Evolutionary conservation across 2,329 filamentous ascomycete species (phyloP), one percentile per base, ranked within the genome.

Genomic region (Penicillium sp.): DNA sequence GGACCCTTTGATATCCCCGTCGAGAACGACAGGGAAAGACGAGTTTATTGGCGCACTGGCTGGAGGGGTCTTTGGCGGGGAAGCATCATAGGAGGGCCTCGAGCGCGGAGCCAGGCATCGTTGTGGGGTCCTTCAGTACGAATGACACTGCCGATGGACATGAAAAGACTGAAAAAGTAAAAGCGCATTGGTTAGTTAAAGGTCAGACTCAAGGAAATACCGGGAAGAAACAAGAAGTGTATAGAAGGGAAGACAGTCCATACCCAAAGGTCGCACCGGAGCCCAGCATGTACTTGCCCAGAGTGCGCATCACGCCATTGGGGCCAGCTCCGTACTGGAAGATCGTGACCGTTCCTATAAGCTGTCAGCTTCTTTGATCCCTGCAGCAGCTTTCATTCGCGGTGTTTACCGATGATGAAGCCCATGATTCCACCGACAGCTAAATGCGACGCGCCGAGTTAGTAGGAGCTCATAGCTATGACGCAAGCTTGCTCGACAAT

Each of bases 101-200:
- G 85, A 45, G 89, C 85, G 70, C 84, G 83, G 62, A 84, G 82
- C 76, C 92, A 96, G 51, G 89, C 84, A 53, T 87, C 79, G 64
- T 89, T 86, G 33, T 88, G 85, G 39, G 90, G 89, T 59, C 89
- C 85, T 64, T 99, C 94, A 54, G 90, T 92, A 69, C 94, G 88
- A 67, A 99, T 96, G 40, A 95, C 92, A 64, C 90, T 96, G 63
- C 94, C 94, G 63, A 99, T 96, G 51, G 90, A 92, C 94, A 99
- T 99, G 81, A 99, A 99, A 78, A 97, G 96, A 48, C 82, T 85
- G 20, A 5, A 30, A 51, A 49, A 14, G 4, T 25, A 14, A 31
- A 28, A 14, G 1, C 18, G 39, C 31, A 44, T 57, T 45, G 53
- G 44, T 41, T 22, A n/a, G 14, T 10, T 13, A 31, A 18, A n/a